Evolutionary conservation across 495 filamentous ascomycete species (phyloP).

Genomic region (Aspergillus cristatus): DNA sequence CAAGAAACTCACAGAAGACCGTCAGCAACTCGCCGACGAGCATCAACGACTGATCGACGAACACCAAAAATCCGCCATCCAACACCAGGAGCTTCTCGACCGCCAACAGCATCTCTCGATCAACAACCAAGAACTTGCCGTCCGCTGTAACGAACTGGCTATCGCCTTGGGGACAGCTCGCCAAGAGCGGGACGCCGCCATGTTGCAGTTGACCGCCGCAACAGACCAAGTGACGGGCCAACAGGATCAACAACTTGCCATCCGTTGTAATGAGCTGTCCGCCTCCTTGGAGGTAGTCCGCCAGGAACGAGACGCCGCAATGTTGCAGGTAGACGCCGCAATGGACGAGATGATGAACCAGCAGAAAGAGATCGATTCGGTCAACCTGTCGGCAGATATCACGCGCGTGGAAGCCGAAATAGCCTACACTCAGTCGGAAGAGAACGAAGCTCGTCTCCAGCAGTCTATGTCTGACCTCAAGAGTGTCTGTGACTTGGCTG

Average conservation of each 20-base stretch:
- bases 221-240: no score
- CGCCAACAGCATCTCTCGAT: background rate
- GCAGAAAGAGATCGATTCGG: conserved; percentile 1
- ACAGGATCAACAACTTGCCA: background rate
- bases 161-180: background rate
- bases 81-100: no score
- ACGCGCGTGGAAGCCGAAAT: background rate
- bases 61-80: no score
- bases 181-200: conserved; percentile 3
- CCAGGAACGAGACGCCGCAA: conserved; percentile 4
- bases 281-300: background rate
- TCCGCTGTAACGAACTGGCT: background rate
- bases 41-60: background rate
- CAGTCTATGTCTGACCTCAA: conserved; percentile 5
- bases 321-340: no score
- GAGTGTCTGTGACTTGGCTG: conserved; percentile 1
- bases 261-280: background rate
- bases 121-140: background rate
- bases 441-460: background rate
- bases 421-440: background rate
- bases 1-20: no score
- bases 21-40: background rate
- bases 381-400: background rate
- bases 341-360: background rate
- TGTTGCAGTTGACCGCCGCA: no score